These are phyloP conservation scores for Ceratorhiza oryzae-sativae DNA, from an alignment of 1,284 basidiomycete species.

Conservation along the genomic window DNA sequence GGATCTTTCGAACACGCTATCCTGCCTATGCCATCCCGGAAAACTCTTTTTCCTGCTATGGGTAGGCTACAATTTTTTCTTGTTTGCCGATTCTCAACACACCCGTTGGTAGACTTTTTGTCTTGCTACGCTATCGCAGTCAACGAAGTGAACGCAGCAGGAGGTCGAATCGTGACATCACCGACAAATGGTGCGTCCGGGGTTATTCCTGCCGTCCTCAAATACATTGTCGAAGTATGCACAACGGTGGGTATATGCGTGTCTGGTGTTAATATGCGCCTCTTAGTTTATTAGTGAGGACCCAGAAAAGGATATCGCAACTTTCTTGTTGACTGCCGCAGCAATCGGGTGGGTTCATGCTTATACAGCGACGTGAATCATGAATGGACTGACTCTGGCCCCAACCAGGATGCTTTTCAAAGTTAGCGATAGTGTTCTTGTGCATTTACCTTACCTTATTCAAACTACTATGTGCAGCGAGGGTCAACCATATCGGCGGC, in stretches of 20 bases:
- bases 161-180: conserved; percentile 92
- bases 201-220: conserved; percentile 88
- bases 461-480: conserved; percentile 93
- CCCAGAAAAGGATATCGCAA: conserved; percentile 83
- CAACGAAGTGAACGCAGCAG: conserved; percentile 83
- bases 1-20: conserved; percentile 85
- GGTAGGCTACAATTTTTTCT: not conserved
- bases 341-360: conserved; percentile 41
- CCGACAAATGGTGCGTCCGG: conserved; percentile 91
- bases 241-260: conserved; percentile 4
- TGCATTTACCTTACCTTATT: not conserved
- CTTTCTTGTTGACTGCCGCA: conserved; percentile 62
- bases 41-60: conserved; percentile 88
- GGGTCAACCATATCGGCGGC: conserved; percentile 96
- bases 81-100: not conserved
- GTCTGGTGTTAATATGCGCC: not conserved
- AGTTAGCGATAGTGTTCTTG: conserved; percentile 3
- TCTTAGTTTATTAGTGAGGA: conserved; percentile 85
- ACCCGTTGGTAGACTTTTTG: conserved; percentile 72
- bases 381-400: not conserved
- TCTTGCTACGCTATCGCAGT: conserved; percentile 88
- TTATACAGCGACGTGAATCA: not conserved
- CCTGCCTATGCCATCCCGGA: conserved; percentile 82
- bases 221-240: conserved; percentile 81
- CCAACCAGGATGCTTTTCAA: conserved; percentile 89